These are phyloP conservation scores for Monilinia fructicola DNA, from an alignment of 2,329 filamentous ascomycete species.

Conservation along the genomic window DNA sequence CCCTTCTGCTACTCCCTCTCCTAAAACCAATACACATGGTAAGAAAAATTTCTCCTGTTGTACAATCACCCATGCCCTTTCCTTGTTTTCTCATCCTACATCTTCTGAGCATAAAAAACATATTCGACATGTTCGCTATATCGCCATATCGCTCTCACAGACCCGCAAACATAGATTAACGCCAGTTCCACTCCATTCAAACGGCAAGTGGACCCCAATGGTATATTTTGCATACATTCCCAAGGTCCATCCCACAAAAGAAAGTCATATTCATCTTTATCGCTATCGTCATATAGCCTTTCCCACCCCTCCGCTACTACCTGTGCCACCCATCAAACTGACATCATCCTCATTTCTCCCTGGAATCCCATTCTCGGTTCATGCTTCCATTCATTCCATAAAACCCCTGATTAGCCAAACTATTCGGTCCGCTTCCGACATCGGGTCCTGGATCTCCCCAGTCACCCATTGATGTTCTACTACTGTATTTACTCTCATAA, in stretches of 20 bases:
- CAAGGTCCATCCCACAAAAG: constrained; percentile 16
- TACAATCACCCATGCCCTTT: constrained; percentile 2
- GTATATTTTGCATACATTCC: constrained; percentile 22
- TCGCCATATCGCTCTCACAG: constrained; percentile 7
- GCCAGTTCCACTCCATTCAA: constrained; percentile 20
- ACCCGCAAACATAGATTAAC: constrained; percentile 5
- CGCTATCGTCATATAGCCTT: constrained; percentile 32
- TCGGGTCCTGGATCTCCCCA: constrained; percentile 58
- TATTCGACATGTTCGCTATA: constrained; percentile 3
- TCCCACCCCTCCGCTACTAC: constrained; percentile 32
- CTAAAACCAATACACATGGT: neutral
- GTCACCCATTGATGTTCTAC: constrained; percentile 38
- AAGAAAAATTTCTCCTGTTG: neutral
- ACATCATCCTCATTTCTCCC: constrained; percentile 27
- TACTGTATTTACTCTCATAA: constrained; percentile 36
- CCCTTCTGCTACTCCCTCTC: neutral
- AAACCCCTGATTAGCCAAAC: constrained; percentile 11
- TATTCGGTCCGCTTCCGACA: constrained; percentile 42
- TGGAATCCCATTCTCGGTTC: constrained; percentile 24
- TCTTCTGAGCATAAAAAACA: neutral
- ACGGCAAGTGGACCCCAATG: constrained; percentile 16
- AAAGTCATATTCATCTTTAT: constrained; percentile 19
- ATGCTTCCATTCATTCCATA: constrained; percentile 19
- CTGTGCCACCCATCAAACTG: constrained; percentile 29
- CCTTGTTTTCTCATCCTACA: neutral